These are phyloP conservation scores for Bromus sterilis DNA, from an alignment of 176 grass and related monocot genomes.

Conservation along the genomic window DNA sequence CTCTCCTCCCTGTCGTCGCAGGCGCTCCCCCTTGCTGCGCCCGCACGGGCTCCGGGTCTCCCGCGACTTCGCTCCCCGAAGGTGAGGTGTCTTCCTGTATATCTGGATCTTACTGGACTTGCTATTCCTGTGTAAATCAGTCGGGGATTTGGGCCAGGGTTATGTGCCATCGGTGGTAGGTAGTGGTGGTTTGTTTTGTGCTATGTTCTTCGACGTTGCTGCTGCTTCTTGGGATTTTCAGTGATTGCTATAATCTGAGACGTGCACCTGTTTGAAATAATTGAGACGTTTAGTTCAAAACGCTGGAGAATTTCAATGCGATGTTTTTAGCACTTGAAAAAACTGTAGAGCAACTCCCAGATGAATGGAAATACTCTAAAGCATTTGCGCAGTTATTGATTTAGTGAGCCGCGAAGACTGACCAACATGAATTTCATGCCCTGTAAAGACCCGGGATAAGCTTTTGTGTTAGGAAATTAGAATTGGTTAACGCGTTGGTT, in stretches of 20 bases:
- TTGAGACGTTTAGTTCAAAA: background rate
- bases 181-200: background rate
- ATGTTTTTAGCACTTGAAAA: background rate
- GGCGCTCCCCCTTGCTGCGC: constrained; percentile 29
- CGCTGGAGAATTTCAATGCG: background rate
- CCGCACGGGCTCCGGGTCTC: constrained; percentile 16
- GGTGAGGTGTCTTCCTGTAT: background rate
- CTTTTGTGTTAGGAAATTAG: background rate
- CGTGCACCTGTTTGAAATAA: background rate
- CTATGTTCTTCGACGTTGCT: background rate
- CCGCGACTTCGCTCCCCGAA: constrained; percentile 7
- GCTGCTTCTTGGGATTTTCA: background rate
- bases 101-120: background rate
- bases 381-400: background rate
- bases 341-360: background rate
- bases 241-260: background rate
- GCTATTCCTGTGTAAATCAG: no score
- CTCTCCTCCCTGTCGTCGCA: background rate
- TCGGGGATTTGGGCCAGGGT: background rate
- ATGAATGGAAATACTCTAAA: background rate
- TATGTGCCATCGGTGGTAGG: background rate
- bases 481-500: background rate
- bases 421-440: background rate
- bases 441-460: background rate
- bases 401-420: background rate